Evolutionary conservation across 495 filamentous ascomycete species (phyloP).

Genomic region (Trichoderma orchidacearum): DNA sequence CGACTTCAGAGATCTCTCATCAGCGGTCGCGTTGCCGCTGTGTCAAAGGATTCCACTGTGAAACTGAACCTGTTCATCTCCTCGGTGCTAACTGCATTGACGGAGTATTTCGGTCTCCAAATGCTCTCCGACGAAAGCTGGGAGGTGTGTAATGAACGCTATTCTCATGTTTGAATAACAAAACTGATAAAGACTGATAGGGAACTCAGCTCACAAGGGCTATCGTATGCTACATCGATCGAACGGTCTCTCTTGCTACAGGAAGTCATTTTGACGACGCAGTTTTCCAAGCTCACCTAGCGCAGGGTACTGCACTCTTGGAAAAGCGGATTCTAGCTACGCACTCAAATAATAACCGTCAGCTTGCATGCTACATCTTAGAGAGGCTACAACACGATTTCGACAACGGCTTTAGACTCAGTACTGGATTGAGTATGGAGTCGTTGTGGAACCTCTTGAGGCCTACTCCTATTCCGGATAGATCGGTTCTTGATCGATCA

Average conservation of each 20-base stretch:
- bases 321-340: conserved; percentile 9
- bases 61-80: conserved; percentile 26
- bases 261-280: conserved; percentile 33
- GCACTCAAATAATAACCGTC: not conserved
- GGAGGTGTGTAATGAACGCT: conserved; percentile 16
- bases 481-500: conserved; percentile 35
- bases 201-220: conserved; percentile 20
- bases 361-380: conserved; percentile 5
- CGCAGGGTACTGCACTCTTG: conserved; percentile 18
- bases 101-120: not conserved
- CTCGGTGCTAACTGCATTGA: not conserved
- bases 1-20: conserved; percentile 55
- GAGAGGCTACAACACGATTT: conserved; percentile 27
- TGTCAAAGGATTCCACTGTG: conserved; percentile 52
- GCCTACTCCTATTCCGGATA: conserved; percentile 34
- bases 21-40: conserved; percentile 38
- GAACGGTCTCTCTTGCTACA: conserved; percentile 35
- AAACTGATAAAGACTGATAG: not conserved
- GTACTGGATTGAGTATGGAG: conserved; percentile 75
- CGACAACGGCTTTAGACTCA: conserved; percentile 40
- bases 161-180: not conserved
- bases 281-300: conserved; percentile 38
- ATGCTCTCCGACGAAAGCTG: conserved; percentile 9
- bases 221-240: conserved; percentile 43
- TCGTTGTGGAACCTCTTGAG: conserved; percentile 60